A percentile compares a stretch with the other conserved stretches of the same genome.
Conservation (phyloP, 2,329 filamentous ascomycete genomes). For the Ampelomyces quisqualis region DNA sequence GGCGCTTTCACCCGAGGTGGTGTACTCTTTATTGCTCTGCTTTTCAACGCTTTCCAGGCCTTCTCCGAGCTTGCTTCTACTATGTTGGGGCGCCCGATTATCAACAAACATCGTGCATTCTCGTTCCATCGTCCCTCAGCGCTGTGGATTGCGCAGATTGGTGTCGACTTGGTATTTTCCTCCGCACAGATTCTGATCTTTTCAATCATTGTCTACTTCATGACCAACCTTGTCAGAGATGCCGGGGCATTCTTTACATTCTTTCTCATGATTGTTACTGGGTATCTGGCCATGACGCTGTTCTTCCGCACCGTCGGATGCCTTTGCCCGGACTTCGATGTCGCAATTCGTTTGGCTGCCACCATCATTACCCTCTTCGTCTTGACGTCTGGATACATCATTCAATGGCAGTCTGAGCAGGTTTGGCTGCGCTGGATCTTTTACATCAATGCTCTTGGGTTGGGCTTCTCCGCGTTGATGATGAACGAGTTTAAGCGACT, state of each 20-base stretch:
- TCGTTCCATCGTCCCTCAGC: constrained; percentile 81
- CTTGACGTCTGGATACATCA: constrained; percentile 78
- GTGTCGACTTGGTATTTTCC: constrained; percentile 73
- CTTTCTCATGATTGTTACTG: constrained; percentile 46
- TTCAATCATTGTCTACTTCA: constrained; percentile 54
- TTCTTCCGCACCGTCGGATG: constrained; percentile 57
- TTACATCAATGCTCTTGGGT: constrained; percentile 75
- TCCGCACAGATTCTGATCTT: constrained; percentile 63
- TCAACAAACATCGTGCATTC: constrained; percentile 83
- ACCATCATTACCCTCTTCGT: constrained; percentile 80
- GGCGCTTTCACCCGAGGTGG: constrained; percentile 81
- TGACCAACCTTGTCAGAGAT: constrained; percentile 50
- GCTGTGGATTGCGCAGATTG: constrained; percentile 79
- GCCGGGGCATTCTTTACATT: constrained; percentile 54
- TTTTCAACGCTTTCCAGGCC: constrained; percentile 87
- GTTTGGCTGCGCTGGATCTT: constrained; percentile 83
- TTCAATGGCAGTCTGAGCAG: constrained; percentile 73
- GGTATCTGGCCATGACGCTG: constrained; percentile 48
- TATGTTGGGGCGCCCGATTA: constrained; percentile 73
- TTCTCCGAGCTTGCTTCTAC: constrained; percentile 74
- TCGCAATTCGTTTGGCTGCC: constrained; percentile 77
- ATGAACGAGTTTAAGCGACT: constrained; percentile 78
- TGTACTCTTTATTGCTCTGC: constrained; percentile 73
- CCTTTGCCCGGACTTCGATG: constrained; percentile 78
- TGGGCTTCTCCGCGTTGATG: constrained; percentile 78